These are phyloP conservation scores for Exophiala xenobiotica DNA, from an alignment of 2,329 filamentous ascomycete species.

Conservation along the genomic window DNA sequence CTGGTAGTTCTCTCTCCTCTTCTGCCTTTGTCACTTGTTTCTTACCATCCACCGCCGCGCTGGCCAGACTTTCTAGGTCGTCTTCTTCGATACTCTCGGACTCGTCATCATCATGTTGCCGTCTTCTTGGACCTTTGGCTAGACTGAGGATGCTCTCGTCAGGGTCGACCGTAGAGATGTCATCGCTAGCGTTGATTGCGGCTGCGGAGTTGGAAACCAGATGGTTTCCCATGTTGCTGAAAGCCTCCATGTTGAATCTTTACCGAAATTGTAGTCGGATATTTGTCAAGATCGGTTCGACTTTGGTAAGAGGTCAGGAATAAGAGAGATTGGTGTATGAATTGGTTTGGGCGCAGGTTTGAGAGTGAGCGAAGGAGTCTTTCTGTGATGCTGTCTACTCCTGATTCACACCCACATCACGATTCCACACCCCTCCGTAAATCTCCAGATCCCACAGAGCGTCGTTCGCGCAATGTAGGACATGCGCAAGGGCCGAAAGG, in stretches of 20 bases:
- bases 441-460: constrained; percentile 14
- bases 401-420: constrained; percentile 15
- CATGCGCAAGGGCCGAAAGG: constrained; percentile 12
- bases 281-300: no score
- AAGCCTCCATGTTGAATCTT: constrained; percentile 70
- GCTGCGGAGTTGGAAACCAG: constrained; percentile 79
- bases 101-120: constrained; percentile 82
- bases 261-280: no score
- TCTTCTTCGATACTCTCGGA: constrained; percentile 82
- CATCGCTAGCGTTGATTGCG: constrained; percentile 83
- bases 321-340: neutral
- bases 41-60: constrained; percentile 66
- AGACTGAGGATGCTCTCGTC: constrained; percentile 78
- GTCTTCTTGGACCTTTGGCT: constrained; percentile 60
- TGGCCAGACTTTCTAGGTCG: constrained; percentile 72
- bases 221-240: constrained; percentile 84
- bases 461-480: neutral
- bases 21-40: constrained; percentile 54
- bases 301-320: no score
- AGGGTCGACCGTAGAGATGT: constrained; percentile 69
- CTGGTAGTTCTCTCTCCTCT: constrained; percentile 79
- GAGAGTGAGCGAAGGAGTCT: constrained; percentile 11
- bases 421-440: constrained; percentile 21
- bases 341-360: neutral
- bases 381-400: constrained; percentile 12